Base-by-base conservation (phyloP, 106 monocot species). In the Posidonia australis region DNA sequence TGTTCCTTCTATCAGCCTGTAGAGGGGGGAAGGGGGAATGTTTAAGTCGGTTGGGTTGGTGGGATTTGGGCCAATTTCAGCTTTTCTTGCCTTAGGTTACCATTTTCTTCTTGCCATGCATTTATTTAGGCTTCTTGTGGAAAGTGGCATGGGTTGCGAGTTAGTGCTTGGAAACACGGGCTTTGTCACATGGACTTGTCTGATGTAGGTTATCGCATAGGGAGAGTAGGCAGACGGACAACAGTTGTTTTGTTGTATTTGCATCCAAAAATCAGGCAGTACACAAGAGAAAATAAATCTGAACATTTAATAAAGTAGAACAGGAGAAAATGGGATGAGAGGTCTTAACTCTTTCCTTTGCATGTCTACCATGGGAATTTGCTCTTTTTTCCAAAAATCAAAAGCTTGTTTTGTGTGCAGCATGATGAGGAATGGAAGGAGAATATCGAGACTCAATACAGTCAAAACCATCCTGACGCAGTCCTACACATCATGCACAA, bases 171-270 rank as follows among this genome's bases (percentile, higher is more conserved):
- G 54, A 55, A 55, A 22, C 54, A 4, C 4, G 21, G 42, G 19
- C 17, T 62, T 64, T 25, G 26, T 64, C 64, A 64, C 64, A 21
- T 64, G 63, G 63, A 46, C 46, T 25, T 64, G 63, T 64, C 64
- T 64, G 16, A 5, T 47, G 22, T 64, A 48, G 47, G 18, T 30
- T 47, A 20, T 26, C 12, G 24, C 1, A 9, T 26, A 64, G 64
- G 16, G 64, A 21, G 44, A 16, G 64, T 58, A 60, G 59, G 59
- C 31, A 60, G 28, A 60, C 25, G 59, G 30, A 60, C 25, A 64
- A 18, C 46, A 47, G 44, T 48, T 48, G 46, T 64, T 64, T 25
- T 64, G 44, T 45, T 25, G 26, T 28, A 64, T 9, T 45, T 25
- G 46, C 27, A 46, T 17, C 64, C 46, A 45, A 27, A 44, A 23